A percentile compares a stretch with the other conserved stretches of the same genome.
These are phyloP conservation scores for Flaveria linearis DNA, from an alignment of 129 eudicot species.

Conservation along the genomic window DNA sequence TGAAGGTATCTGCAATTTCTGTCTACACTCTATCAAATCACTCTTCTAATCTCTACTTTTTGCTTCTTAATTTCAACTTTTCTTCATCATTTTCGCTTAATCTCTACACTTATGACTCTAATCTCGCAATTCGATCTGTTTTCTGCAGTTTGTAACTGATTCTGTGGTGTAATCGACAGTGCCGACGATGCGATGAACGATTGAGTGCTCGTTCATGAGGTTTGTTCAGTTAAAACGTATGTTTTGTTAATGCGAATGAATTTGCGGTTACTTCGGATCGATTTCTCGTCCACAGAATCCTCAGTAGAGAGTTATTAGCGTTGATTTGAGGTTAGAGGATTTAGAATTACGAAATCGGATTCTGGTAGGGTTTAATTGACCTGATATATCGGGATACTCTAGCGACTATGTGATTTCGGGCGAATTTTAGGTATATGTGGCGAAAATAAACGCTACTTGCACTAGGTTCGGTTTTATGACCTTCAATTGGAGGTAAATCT, in stretches of 20 bases:
- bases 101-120: conserved; percentile 17
- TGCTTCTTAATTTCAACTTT: conserved; percentile 4
- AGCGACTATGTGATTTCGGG: not conserved
- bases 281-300: not conserved
- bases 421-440: conserved; percentile 2
- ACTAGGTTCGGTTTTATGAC: conserved; percentile 6
- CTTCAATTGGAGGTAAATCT: conserved; percentile 23
- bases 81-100: not conserved
- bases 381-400: not conserved
- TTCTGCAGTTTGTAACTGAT: conserved; percentile 15
- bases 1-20: conserved; percentile 30
- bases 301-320: not conserved
- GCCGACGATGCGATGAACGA: conserved; percentile 19
- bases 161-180: conserved; percentile 16
- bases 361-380: conserved; percentile 25
- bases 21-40: no score
- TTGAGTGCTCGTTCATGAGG: conserved; percentile 17
- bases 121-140: conserved; percentile 15
- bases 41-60: conserved; percentile 4
- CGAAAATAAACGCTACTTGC: conserved; percentile 15
- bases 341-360: conserved; percentile 2
- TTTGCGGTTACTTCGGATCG: conserved; percentile 24
- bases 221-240: not conserved
- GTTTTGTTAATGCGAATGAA: conserved; percentile 23
- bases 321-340: conserved; percentile 18